Evolutionary conservation across 352 stramenopile species (phyloP).

Genomic region (Phytophthora crassamura): DNA sequence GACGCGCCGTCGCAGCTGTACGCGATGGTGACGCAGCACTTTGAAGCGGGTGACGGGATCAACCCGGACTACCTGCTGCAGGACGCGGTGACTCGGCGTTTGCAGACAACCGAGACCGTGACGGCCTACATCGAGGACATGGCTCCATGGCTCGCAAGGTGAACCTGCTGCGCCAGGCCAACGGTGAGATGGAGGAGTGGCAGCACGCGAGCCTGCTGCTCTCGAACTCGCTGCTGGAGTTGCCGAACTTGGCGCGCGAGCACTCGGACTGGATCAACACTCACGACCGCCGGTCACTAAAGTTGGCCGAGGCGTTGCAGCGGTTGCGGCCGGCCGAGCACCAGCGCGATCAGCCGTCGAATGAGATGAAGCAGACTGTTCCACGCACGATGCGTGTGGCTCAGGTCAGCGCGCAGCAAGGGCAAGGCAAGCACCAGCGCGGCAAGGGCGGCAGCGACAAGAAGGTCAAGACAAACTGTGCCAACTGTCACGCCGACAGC

Average conservation of each 20-base stretch:
- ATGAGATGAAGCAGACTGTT: no score
- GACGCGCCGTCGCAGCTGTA: slow-evolving; percentile 1
- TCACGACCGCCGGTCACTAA: neutral
- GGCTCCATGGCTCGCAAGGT: neutral
- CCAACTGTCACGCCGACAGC: neutral
- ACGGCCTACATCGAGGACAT: neutral
- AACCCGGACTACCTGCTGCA: slow-evolving; percentile 12
- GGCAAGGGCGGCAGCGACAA: no score
- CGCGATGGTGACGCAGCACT: neutral
- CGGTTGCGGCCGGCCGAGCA: neutral
- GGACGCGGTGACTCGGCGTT: neutral
- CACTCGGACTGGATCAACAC: neutral
- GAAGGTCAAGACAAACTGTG: neutral
- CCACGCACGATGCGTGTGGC: neutral
- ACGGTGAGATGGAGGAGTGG: slow-evolving; percentile 1
- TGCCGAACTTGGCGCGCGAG: neutral
- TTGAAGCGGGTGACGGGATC: slow-evolving; percentile 3
- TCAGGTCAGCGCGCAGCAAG: neutral
- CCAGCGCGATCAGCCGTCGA: no score
- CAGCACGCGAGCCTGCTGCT: neutral
- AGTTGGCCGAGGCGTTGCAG: neutral
- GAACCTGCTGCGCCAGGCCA: neutral
- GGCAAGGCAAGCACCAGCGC: no score
- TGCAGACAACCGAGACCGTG: neutral
- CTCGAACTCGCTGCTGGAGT: neutral